These are phyloP conservation scores for Trametes cubensis DNA, from an alignment of 768 basidiomycete species.

Conservation along the genomic window DNA sequence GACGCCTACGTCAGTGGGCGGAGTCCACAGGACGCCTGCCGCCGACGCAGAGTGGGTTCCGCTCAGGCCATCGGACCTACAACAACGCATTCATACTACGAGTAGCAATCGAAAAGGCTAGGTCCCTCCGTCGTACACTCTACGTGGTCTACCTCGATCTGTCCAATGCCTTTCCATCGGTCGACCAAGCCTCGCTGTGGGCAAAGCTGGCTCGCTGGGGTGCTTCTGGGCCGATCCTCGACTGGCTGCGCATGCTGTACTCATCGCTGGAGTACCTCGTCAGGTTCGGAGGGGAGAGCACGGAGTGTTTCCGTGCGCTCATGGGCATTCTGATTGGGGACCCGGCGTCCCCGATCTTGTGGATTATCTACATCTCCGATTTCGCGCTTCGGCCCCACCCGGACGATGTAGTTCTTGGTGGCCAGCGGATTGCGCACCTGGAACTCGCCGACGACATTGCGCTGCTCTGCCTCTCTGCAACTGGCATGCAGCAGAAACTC, in stretches of 20 bases:
- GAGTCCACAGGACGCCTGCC: constrained; percentile 29
- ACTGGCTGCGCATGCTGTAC: constrained; percentile 11
- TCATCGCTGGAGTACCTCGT: background rate
- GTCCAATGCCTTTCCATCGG: constrained; percentile 41
- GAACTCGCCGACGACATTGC: constrained; percentile 3
- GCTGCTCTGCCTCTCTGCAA: background rate
- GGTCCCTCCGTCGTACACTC: constrained; percentile 13
- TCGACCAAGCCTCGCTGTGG: constrained; percentile 37
- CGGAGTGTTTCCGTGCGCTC: constrained; percentile 8
- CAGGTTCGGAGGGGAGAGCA: constrained; percentile 2
- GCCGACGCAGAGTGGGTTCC: constrained; percentile 37
- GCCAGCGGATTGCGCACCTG: background rate
- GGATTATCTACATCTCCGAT: background rate
- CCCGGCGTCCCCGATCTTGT: constrained; percentile 25
- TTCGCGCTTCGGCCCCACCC: background rate
- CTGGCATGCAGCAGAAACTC: background rate
- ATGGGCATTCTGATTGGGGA: constrained; percentile 28
- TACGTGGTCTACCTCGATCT: constrained; percentile 31
- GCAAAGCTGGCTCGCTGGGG: constrained; percentile 32
- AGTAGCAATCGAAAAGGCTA: constrained; percentile 26
- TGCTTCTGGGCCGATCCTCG: constrained; percentile 15
- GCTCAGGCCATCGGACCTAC: constrained; percentile 32
- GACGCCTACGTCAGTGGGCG: constrained; percentile 25
- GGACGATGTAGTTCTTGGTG: background rate
- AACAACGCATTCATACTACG: constrained; percentile 34